Percentiles rank a stretch among this genome's conserved stretches.
Evolutionary conservation across 164 flowering plant species (phyloP).

Genomic region (Sextonia rubra): DNA sequence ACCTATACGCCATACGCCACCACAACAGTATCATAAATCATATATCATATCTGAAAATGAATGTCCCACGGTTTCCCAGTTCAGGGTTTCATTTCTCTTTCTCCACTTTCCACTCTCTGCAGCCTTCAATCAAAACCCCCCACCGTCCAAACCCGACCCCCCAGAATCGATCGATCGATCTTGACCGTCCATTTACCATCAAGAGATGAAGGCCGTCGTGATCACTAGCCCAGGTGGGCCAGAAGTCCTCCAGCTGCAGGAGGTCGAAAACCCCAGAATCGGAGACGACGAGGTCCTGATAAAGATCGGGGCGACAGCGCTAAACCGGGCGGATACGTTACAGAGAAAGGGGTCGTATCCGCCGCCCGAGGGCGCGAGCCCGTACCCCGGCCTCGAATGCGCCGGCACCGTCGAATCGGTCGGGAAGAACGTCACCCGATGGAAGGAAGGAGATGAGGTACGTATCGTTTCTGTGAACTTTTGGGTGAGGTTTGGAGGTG

Average conservation of each 20-base stretch:
- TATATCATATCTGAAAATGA: too few species aligned
- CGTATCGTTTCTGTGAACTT: too few species aligned
- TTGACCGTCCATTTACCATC: not conserved
- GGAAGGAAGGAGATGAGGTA: conserved; percentile 95
- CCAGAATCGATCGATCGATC: not conserved
- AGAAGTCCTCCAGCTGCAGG: conserved; percentile 64
- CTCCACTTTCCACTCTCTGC: too few species aligned
- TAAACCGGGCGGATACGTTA: conserved; percentile 71
- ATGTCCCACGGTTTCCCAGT: too few species aligned
- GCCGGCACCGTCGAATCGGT: conserved; percentile 71
- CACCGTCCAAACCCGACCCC: too few species aligned
- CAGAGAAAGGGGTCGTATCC: conserved; percentile 65
- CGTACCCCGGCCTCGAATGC: conserved; percentile 77
- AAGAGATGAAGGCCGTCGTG: conserved; percentile 76
- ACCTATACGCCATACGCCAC: too few species aligned
- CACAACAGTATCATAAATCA: too few species aligned
- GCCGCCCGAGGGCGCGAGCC: conserved; percentile 66
- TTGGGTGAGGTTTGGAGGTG: too few species aligned
- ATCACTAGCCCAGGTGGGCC: conserved; percentile 70
- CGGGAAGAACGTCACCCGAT: conserved; percentile 62
- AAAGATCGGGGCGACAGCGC: conserved; percentile 65
- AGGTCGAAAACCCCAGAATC: conserved; percentile 71
- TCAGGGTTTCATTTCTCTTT: not conserved
- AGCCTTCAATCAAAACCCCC: too few species aligned
- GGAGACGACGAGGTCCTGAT: conserved; percentile 73